Conservation (phyloP, 805 yeast genomes). For the Candida manassasensis region DNA sequence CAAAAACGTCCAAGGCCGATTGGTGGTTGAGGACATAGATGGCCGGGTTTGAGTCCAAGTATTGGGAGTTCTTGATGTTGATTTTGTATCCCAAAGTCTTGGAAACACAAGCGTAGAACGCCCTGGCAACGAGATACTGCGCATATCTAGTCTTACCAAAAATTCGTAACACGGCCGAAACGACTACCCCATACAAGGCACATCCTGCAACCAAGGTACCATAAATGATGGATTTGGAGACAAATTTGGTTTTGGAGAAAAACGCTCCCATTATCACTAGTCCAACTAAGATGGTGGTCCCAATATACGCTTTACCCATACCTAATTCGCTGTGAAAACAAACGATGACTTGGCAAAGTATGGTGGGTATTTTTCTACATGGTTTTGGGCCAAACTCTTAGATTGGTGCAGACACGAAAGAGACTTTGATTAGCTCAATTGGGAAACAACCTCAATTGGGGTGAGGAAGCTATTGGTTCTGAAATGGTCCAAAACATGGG, state of each 20-base stretch:
- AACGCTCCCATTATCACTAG: background rate
- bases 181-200: conserved; percentile 72
- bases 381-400: too few relatives aligned
- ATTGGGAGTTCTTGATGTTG: conserved; percentile 61
- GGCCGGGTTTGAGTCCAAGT: conserved; percentile 57
- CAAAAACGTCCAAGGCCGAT: conserved; percentile 75
- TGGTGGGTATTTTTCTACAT: too few relatives aligned
- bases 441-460: too few relatives aligned
- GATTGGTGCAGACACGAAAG: too few relatives aligned
- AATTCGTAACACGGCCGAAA: conserved; percentile 62
- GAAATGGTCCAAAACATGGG: too few relatives aligned
- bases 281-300: background rate
- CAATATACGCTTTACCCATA: background rate
- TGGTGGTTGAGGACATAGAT: conserved; percentile 87
- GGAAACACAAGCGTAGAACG: conserved; percentile 62
- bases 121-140: conserved; percentile 87
- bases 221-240: conserved; percentile 51
- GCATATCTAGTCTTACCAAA: conserved; percentile 74
- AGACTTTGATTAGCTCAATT: too few relatives aligned
- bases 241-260: conserved; percentile 35
- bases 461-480: too few relatives aligned
- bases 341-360: too few relatives aligned
- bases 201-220: conserved; percentile 50
- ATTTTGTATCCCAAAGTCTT: conserved; percentile 64
- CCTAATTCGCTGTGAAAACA: too few relatives aligned